Evolutionary conservation across 768 basidiomycete genomes (phyloP).

Genomic region (Hebeloma cylindrosporum): DNA sequence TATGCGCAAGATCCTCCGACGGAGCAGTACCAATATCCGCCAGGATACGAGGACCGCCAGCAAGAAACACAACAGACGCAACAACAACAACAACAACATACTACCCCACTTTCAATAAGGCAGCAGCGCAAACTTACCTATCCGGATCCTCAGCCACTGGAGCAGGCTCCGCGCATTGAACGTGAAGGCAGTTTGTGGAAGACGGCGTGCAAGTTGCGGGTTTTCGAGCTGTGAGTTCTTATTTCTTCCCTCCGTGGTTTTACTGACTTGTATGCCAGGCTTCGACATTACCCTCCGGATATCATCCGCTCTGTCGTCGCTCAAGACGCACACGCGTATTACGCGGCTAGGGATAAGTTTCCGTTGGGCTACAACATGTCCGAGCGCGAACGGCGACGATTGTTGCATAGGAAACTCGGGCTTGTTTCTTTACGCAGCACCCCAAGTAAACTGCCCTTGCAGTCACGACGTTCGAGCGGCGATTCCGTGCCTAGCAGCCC

Average conservation of each 20-base stretch:
- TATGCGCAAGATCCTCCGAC: neutral
- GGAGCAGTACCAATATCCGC: constrained; percentile 1
- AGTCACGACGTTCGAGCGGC: no score
- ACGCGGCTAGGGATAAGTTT: constrained; percentile 15
- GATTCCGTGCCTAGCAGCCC: no score
- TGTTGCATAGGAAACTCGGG: no score
- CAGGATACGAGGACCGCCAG: constrained; percentile 2
- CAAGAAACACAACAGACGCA: constrained; percentile 16
- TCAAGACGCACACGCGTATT: constrained; percentile 28
- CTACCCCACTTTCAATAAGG: constrained; percentile 4
- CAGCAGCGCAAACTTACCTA: constrained; percentile 16
- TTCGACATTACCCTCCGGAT: constrained; percentile 23
- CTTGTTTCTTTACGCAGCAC: no score
- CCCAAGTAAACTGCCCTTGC: no score
- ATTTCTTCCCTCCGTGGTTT: constrained; percentile 8
- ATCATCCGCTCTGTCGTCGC: constrained; percentile 25
- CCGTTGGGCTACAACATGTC: constrained; percentile 16
- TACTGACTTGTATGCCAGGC: constrained; percentile 11
- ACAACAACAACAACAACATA: constrained; percentile 15
- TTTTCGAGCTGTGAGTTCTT: constrained; percentile 27
- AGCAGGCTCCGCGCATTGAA: constrained; percentile 18
- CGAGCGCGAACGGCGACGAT: no score
- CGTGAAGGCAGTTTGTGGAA: constrained; percentile 24
- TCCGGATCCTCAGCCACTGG: constrained; percentile 15
- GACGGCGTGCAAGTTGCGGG: constrained; percentile 25